Conservation (phyloP, 106 monocot genomes). For the Dendrobium officinale region DNA sequence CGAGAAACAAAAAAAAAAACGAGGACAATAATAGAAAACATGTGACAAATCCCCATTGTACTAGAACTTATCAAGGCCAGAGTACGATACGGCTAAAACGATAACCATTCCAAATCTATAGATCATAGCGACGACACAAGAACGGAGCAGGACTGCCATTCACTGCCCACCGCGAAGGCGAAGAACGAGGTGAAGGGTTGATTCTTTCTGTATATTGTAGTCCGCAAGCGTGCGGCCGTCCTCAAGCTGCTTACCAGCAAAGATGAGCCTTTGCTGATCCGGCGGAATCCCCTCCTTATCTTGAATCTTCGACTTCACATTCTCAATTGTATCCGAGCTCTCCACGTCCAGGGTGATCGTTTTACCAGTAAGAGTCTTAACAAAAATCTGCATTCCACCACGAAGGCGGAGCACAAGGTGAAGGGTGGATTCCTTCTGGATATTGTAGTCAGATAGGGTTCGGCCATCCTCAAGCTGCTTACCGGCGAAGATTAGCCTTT, state of each 20-base stretch:
- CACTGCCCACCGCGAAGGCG: constrained; percentile 7
- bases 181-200: constrained; percentile 7
- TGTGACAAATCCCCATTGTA: too few species aligned
- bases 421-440: constrained; percentile 9
- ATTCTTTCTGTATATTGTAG: constrained; percentile 11
- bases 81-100: background rate
- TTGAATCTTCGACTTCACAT: constrained; percentile 5
- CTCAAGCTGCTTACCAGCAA: constrained; percentile 10
- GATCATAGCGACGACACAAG: background rate
- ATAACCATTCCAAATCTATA: background rate
- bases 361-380: constrained; percentile 1
- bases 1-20: background rate
- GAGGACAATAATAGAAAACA: too few species aligned
- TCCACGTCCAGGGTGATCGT: background rate
- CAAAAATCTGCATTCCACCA: constrained; percentile 7
- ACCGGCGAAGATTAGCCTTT: constrained; percentile 76
- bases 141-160: background rate
- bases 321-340: constrained; percentile 2
- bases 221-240: constrained; percentile 4
- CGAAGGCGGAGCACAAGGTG: constrained; percentile 5
- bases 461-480: constrained; percentile 53
- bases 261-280: constrained; percentile 5
- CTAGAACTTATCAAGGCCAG: too few species aligned
- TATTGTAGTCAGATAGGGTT: constrained; percentile 4
- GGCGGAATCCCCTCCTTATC: constrained; percentile 8